phyloP scores from a whole-genome alignment of 306 rosid genomes.

The Vachellia collinsii region DNA sequence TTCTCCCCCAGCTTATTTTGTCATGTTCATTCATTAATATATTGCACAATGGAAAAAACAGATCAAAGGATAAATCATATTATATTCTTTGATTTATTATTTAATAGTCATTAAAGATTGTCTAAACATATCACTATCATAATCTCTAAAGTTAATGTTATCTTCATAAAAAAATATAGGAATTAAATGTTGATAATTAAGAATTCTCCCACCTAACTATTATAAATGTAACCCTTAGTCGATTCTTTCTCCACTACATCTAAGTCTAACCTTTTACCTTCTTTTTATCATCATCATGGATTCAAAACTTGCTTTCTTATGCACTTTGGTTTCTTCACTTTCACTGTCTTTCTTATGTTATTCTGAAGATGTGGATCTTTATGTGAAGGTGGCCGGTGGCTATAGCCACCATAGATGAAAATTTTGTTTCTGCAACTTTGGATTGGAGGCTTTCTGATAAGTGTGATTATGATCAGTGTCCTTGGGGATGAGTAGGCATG shows the following conservation, averaged over 20 bases:
- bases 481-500: no score
- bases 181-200: not conserved
- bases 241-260: not conserved
- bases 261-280: not conserved
- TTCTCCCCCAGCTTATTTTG: not conserved
- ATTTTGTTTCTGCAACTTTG: no score
- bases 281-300: slow-evolving; percentile 27
- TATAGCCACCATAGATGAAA: no score
- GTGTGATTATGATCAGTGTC: no score
- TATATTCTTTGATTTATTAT: not conserved
- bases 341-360: no score
- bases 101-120: not conserved
- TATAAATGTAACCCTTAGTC: not conserved
- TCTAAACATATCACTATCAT: not conserved
- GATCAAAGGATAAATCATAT: not conserved
- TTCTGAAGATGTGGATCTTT: no score
- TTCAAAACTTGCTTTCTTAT: not conserved
- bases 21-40: not conserved
- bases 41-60: not conserved
- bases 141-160: not conserved
- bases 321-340: no score
- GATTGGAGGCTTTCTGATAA: no score
- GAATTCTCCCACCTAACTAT: not conserved
- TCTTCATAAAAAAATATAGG: not conserved
- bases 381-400: no score